phyloP scores from a whole-genome alignment of 2,329 filamentous ascomycete species.

The Fusarium brevicatenulatum region DNA sequence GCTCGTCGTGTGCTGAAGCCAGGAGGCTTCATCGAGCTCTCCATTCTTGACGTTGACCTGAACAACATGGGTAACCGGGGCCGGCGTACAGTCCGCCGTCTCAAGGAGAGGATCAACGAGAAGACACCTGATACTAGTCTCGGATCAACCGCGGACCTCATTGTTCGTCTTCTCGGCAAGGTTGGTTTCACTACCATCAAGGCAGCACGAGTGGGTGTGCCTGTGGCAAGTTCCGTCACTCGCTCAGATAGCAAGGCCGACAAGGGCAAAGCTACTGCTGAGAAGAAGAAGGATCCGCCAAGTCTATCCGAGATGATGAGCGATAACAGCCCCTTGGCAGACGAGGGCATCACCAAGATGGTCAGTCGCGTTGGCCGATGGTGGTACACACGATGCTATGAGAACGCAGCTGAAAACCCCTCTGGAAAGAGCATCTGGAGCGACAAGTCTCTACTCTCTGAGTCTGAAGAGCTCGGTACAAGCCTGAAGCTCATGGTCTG shows the following conservation, averaged over 20 bases:
- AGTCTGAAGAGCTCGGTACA: conserved; percentile 88
- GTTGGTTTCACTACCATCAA: conserved; percentile 78
- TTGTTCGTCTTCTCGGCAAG: conserved; percentile 74
- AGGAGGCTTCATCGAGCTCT: conserved; percentile 81
- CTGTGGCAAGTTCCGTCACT: conserved; percentile 67
- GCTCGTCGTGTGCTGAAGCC: conserved; percentile 81
- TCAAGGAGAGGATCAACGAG: conserved; percentile 77
- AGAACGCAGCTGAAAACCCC: conserved; percentile 66
- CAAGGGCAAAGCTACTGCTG: conserved; percentile 24
- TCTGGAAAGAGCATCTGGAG: conserved; percentile 76
- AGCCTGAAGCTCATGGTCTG: conserved; percentile 92
- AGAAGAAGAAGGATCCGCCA: conserved; percentile 57
- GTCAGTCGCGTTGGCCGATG: conserved; percentile 91
- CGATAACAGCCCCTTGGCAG: conserved; percentile 74
- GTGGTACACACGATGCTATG: conserved; percentile 97
- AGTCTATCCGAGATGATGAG: conserved; percentile 78
- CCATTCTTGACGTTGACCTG: conserved; percentile 81
- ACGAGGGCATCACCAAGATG: conserved; percentile 91
- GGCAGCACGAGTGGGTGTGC: conserved; percentile 80
- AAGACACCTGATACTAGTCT: conserved; percentile 70
- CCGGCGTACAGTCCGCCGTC: conserved; percentile 72
- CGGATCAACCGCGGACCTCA: conserved; percentile 66
- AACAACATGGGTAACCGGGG: conserved; percentile 83
- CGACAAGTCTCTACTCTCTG: conserved; percentile 77
- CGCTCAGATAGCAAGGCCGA: conserved; percentile 36